Evolutionary conservation across 2,329 filamentous ascomycete species (phyloP), one percentile per base, ranked within the genome.

Genomic region (Aspergillus caelatus): DNA sequence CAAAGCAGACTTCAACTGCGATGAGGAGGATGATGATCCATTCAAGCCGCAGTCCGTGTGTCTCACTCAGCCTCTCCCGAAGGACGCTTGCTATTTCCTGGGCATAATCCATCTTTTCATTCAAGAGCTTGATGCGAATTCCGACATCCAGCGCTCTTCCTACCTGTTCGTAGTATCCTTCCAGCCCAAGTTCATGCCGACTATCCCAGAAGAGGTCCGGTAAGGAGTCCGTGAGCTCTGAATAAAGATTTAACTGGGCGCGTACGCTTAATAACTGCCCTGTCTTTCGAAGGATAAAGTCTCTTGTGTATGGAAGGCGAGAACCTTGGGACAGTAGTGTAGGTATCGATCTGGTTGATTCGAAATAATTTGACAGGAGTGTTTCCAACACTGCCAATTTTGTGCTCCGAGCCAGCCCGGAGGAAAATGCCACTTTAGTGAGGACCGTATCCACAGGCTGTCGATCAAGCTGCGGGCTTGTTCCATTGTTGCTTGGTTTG

Each of bases 171-270:
- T 98, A 99, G 80, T 97, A 98, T 34, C 90, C 91, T 77, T 97
- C 95, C 2, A 99, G 84, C 0, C 93, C 92, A 2, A 97, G 87
- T 77, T 97, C 94, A 71, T 95, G 91, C 57, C 89, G 87, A 70
- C 87, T 91, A 77, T 99, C 95, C 95, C 95, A 99, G 80, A 99
- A 97, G 53, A 98, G 88, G 78, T 99, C 95, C 0, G 95, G 95
- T 21, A 98, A 85, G 21, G 92, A 93, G 79, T 99, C 95, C 0
- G 95, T 98, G 39, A 99, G 86, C 78, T 98, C 95, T 1, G 93
- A 96, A 81, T 98, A 98, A 70, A 98, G 90, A 75, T 99, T 99
- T 56, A 99, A 85, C 73, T 97, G 93, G 0, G 94, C 94, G 54
- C 95, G 90, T 58, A 98, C 88, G 72, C 89, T 91, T 21, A 98